phyloP scores from a whole-genome alignment of 139 green algal genomes.

The Chlorella sp. region DNA sequence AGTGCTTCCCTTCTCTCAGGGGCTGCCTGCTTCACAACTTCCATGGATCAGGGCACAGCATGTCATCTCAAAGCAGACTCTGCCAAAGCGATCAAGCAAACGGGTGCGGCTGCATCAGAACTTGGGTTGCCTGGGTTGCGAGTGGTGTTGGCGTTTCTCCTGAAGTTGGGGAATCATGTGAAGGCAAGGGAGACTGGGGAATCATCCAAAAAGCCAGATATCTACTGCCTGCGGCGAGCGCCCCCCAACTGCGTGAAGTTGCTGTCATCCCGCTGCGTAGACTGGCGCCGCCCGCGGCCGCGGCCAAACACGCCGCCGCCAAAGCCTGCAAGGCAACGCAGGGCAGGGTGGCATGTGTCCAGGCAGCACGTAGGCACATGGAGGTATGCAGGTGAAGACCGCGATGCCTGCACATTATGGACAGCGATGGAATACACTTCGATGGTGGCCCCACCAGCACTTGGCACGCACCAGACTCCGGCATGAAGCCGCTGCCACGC shows the following conservation, averaged over 20 bases:
- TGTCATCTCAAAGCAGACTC: too few relatives aligned
- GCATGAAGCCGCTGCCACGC: constrained; percentile 30
- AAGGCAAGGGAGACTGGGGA: too few relatives aligned
- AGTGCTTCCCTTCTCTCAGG: too few relatives aligned
- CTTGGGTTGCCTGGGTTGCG: too few relatives aligned
- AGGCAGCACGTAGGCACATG: not conserved
- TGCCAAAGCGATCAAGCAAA: too few relatives aligned
- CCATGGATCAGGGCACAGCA: too few relatives aligned
- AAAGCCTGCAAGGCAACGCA: constrained; percentile 24
- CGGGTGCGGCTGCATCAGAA: too few relatives aligned
- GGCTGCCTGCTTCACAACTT: too few relatives aligned
- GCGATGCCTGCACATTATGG: not conserved
- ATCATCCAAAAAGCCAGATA: too few relatives aligned
- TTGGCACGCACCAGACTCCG: constrained; percentile 2
- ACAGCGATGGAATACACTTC: not conserved
- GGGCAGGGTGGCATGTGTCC: not conserved
- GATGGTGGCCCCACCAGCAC: not conserved
- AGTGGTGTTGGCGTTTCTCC: too few relatives aligned
- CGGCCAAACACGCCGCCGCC: constrained; percentile 45
- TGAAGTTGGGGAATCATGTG: too few relatives aligned
- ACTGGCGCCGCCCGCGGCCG: constrained; percentile 14
- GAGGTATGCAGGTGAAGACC: not conserved
- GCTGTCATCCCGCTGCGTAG: constrained; percentile 36
- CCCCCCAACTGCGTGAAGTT: constrained; percentile 43
- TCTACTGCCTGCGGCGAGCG: not conserved